Evolutionary conservation across 352 stramenopile genomes (phyloP), one percentile per base, ranked within the genome.

Genomic region (Globisporangium viniferum): DNA sequence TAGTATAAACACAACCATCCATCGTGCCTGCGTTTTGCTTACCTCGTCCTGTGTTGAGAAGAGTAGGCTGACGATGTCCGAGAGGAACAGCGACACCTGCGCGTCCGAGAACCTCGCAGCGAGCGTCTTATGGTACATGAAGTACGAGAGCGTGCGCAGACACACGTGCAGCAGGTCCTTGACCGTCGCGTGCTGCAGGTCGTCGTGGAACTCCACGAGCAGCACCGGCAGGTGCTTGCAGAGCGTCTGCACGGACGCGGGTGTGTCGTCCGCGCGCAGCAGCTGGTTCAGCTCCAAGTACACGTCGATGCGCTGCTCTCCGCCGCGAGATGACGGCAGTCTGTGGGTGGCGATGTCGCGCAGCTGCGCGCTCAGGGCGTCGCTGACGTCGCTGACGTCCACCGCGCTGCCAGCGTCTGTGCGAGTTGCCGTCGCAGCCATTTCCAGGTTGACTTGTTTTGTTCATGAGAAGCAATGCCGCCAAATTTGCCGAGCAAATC

Each of bases 81-180:
- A 76, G 29, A 90, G 71, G 64, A 90, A 80, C 27, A 66, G 67
- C 22, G 74, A 70, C 57, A 87, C 33, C 49, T 83, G 70, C 12
- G 74, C 64, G 33, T 82, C 74, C 7, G 74, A 63, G 48, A 92
- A 86, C 29, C 33, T 59, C 0, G 70, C 49, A 12, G 72, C 75
- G 35, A 93, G 39, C n/a, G 62, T 77, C 29, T 58, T 33, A 59
- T 90, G 82, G 65, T 86, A 72, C 75, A 93, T 80, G 44, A 90
- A 77, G 59, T 90, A 93, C 61, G 84, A 93, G 12, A 93, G 74
- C 68, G 82, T 86, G 53, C 76, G 78, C 55, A 86, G 70, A 62
- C 73, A 79, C 12, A 80, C 59, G 60, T 83, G 72, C n/a, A 82
- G 36, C 39, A 81, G 20, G 29, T 86, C 78, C 5, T 49, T 62